Conservation (phyloP, 2,329 filamentous ascomycete genomes). For the Neopestalotiopsis rosae region DNA sequence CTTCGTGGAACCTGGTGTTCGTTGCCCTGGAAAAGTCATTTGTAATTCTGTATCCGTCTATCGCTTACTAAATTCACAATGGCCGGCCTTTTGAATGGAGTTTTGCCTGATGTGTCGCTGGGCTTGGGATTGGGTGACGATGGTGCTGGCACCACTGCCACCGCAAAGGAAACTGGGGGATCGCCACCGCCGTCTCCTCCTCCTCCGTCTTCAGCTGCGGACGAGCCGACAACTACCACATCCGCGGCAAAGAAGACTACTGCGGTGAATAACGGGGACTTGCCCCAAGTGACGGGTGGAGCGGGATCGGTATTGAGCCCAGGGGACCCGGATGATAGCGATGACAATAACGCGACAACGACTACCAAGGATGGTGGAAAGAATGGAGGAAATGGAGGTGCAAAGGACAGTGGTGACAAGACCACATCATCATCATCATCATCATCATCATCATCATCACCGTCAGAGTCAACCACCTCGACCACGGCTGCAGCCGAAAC, state of each 20-base stretch:
- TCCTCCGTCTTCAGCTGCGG: background rate
- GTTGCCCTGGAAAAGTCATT: conserved; percentile 13
- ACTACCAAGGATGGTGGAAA: conserved; percentile 1
- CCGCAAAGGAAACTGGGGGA: background rate
- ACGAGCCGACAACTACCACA: background rate
- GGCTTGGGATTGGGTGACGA: conserved; percentile 18
- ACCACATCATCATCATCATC: background rate
- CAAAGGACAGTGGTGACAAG: conserved; percentile 6
- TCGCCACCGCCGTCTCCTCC: background rate
- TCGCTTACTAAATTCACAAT: conserved; percentile 15
- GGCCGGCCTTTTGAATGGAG: conserved; percentile 21
- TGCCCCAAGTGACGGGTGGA: conserved; percentile 8
- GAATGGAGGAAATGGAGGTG: background rate
- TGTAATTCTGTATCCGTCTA: background rate
- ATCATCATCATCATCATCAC: background rate
- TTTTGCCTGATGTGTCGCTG: conserved; percentile 15
- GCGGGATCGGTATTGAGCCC: conserved; percentile 17
- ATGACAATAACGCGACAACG: background rate
- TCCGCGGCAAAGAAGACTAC: conserved; percentile 3
- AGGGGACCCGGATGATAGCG: conserved; percentile 12
- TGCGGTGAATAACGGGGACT: background rate
- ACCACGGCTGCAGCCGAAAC: background rate
- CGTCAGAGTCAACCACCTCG: conserved; percentile 3
- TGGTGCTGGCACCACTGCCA: conserved; percentile 6
- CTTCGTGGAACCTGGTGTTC: conserved; percentile 19